Evolutionary conservation across 2,329 filamentous ascomycete species (phyloP).

Genomic region (Penicillium sp.): DNA sequence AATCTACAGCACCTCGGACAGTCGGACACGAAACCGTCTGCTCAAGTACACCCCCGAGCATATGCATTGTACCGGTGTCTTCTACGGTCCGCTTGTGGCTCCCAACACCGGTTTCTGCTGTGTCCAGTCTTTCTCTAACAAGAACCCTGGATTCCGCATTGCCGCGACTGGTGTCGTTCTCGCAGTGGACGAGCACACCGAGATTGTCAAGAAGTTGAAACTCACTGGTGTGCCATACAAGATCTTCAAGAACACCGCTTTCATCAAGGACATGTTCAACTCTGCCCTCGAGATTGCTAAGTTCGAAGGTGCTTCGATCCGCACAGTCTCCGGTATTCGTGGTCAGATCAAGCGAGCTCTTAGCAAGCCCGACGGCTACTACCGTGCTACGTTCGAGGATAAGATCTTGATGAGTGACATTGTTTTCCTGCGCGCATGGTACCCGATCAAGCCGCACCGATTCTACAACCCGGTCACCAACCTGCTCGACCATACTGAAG

Average conservation of each 20-base stretch:
- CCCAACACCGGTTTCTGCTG: slow-evolving; percentile 95
- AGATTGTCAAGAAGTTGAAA: slow-evolving; percentile 99
- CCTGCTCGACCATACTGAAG: slow-evolving; percentile 63
- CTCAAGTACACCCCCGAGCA: slow-evolving; percentile 99
- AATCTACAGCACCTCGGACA: slow-evolving; percentile 93
- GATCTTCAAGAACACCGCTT: slow-evolving; percentile 98
- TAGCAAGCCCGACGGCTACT: slow-evolving; percentile 89
- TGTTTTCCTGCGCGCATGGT: slow-evolving; percentile 95
- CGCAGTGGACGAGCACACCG: slow-evolving; percentile 89
- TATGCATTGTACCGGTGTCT: slow-evolving; percentile 97
- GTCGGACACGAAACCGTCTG: slow-evolving; percentile 91
- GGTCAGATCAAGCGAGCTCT: slow-evolving; percentile 97
- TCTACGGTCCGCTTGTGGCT: slow-evolving; percentile 91
- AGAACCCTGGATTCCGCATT: slow-evolving; percentile 87
- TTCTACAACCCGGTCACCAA: slow-evolving; percentile 98
- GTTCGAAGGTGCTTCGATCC: slow-evolving; percentile 93
- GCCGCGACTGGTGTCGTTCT: slow-evolving; percentile 92
- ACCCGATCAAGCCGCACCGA: slow-evolving; percentile 87
- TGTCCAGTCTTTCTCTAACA: slow-evolving; percentile 82
- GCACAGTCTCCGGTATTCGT: slow-evolving; percentile 90
- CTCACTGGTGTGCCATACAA: slow-evolving; percentile 92
- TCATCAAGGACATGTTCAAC: slow-evolving; percentile 98
- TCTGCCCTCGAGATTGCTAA: slow-evolving; percentile 92
- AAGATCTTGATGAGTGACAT: slow-evolving; percentile 97
- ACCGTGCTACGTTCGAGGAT: slow-evolving; percentile 97